Percentiles rank a stretch among this genome's conserved stretches.
phyloP scores from a whole-genome alignment of 164 flowering plant genomes.

The Aristolochia fimbriata region DNA sequence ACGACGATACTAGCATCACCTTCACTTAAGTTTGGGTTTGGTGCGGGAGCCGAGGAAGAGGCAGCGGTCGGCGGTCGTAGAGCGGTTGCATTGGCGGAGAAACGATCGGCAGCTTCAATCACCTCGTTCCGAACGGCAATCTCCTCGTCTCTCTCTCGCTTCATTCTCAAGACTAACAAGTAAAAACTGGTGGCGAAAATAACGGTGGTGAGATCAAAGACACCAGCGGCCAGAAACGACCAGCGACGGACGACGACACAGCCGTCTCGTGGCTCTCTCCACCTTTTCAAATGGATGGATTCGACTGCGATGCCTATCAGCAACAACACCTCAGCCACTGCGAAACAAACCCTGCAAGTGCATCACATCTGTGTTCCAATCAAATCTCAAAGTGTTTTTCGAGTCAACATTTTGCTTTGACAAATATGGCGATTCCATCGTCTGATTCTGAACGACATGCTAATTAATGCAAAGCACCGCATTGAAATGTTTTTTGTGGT shows the following conservation, averaged over 20 bases:
- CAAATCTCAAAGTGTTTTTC: not conserved
- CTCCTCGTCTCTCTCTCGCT: slow-evolving; percentile 9
- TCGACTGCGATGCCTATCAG: slow-evolving; percentile 64
- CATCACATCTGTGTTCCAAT: not conserved
- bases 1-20: too few species aligned
- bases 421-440: too few species aligned
- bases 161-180: slow-evolving; percentile 43
- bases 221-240: slow-evolving; percentile 63
- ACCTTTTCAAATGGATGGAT: slow-evolving; percentile 58
- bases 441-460: too few species aligned
- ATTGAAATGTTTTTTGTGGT: too few species aligned
- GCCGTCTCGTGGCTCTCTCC: slow-evolving; percentile 38
- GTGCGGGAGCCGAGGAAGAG: too few species aligned
- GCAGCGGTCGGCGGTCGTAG: too few species aligned
- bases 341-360: slow-evolving; percentile 52
- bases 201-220: slow-evolving; percentile 45
- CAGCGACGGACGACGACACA: slow-evolving; percentile 52
- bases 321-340: slow-evolving; percentile 57
- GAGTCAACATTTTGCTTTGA: too few species aligned
- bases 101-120: not conserved
- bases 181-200: slow-evolving; percentile 55
- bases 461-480: too few species aligned
- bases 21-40: too few species aligned
- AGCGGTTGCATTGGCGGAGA: not conserved
- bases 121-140: not conserved